These are phyloP conservation scores for Silene coronaria DNA, from an alignment of 179 eudicot species.

Conservation along the genomic window DNA sequence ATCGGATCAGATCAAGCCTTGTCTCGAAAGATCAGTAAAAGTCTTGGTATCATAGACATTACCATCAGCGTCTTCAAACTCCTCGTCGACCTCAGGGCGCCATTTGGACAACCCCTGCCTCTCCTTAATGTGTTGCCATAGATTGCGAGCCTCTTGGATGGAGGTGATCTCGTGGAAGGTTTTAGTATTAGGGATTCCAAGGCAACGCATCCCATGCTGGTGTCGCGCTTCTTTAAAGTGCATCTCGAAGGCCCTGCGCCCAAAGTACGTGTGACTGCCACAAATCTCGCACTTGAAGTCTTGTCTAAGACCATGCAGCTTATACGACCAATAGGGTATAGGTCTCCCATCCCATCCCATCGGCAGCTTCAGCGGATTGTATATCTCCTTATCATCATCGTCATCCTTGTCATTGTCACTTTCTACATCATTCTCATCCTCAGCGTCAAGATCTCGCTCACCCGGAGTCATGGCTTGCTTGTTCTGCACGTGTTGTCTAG, in stretches of 20 bases:
- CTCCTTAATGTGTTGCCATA: constrained; percentile 17
- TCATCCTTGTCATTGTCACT: background rate
- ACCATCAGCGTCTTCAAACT: constrained; percentile 9
- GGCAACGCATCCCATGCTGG: constrained; percentile 15
- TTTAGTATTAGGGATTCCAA: constrained; percentile 15
- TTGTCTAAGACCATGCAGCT: constrained; percentile 15
- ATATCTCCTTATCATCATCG: background rate
- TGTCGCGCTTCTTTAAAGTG: constrained; percentile 10
- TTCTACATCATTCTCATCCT: background rate
- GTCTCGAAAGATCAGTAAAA: background rate
- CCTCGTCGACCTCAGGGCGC: constrained; percentile 16
- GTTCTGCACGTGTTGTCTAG: constrained; percentile 7
- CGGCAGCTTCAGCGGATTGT: constrained; percentile 11
- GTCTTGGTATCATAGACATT: constrained; percentile 10
- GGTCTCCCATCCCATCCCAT: constrained; percentile 19
- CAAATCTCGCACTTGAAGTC: constrained; percentile 20
- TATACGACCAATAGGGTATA: constrained; percentile 19
- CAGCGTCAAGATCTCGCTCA: background rate
- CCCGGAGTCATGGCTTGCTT: constrained; percentile 3
- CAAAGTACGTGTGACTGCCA: background rate
- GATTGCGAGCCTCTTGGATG: constrained; percentile 12
- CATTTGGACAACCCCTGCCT: constrained; percentile 9
- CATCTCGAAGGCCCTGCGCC: constrained; percentile 14
- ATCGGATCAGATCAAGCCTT: constrained; percentile 5
- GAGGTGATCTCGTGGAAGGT: constrained; percentile 19